Base-by-base conservation (phyloP, 2,329 filamentous ascomycete species). In the Sclerotinia minor region DNA sequence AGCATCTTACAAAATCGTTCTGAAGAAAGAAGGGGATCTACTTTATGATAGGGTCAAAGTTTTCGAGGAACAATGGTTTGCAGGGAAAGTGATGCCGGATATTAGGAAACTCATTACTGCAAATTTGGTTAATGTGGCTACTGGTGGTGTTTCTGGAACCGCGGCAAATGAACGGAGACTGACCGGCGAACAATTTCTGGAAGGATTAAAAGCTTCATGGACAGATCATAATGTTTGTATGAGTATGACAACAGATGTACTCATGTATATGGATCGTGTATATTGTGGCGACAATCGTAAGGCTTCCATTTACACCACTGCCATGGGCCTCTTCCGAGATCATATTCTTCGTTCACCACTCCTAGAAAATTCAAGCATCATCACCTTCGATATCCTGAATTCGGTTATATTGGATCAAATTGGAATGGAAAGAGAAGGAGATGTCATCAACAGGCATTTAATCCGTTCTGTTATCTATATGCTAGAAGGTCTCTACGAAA, bases 251-350 rank as follows among this genome's bases (percentile, higher is more conserved):
- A 93, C 94, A 5, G 95, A 98, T 78, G 92, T 98, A 44, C 83
- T 98, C 64, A 97, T 98, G 93, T 97, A 97, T 76, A 92, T 99
- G 83, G 94, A 99, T 77, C 90, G 93, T 61, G 89, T 94, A 38
- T 93, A 91, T 75, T 90, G 88, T 61, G 83, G 88, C 47, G 92
- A 96, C 71, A 86, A 88, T 69, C 84, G 87, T 7, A 85, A 85
- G 69, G 89, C 92, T 0, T 90, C 91, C 0, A 95, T 97, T 66
- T 97, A 94, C 76, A 86, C 89, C 19, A 87, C 90, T 13, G 89
- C 92, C 3, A 96, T 99, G 83, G 89, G 89, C 3, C 83, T 97
- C 2, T 99, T 96, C 78, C 88, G 94, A 49, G 92, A 97, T 73
- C 84, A 93, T 73, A 91, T 99, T 55, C 83, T 99, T 11, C 86